Evolutionary conservation across 1,139 yeast genomes (phyloP).

Genomic region (Kodamaea anthophila): DNA sequence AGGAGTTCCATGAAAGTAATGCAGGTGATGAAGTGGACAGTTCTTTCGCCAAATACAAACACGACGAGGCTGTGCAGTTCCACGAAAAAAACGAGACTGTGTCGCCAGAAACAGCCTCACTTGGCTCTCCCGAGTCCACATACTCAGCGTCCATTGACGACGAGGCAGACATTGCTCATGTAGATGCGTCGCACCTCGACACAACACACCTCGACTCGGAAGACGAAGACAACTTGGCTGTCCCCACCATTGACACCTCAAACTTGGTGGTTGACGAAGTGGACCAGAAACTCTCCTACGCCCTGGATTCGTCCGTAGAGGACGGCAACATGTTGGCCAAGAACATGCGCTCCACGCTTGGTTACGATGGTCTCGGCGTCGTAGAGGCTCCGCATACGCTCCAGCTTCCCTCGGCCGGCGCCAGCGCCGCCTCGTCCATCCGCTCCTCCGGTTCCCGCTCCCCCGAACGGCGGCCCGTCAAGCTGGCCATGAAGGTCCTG

Average conservation of each 20-base stretch:
- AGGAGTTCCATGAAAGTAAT: no score
- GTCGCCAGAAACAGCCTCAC: no score
- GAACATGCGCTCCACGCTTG: conserved; percentile 20
- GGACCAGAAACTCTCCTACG: conserved; percentile 13
- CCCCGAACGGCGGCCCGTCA: conserved; percentile 36
- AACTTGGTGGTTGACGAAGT: conserved; percentile 20
- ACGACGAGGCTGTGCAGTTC: no score
- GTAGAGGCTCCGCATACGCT: conserved; percentile 7
- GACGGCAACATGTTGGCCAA: conserved; percentile 17
- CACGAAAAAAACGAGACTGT: no score
- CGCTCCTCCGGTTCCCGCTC: conserved; percentile 20
- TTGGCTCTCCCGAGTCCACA: no score
- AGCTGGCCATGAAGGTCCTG: conserved; percentile 56
- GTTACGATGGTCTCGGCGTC: conserved; percentile 1
- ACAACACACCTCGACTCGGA: conserved; percentile 1
- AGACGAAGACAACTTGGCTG: conserved; percentile 4
- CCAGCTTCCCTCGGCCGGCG: conserved; percentile 5
- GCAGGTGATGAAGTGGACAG: not conserved
- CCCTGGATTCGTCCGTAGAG: not conserved
- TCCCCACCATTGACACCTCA: conserved; percentile 13
- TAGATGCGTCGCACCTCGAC: conserved; percentile 2
- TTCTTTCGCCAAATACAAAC: not conserved
- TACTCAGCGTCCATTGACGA: no score
- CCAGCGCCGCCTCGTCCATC: conserved; percentile 27
- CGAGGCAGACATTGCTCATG: not conserved